These are phyloP conservation scores for Smittium culicis DNA, from an alignment of 371 early-diverging fungal genomes.

Conservation along the genomic window DNA sequence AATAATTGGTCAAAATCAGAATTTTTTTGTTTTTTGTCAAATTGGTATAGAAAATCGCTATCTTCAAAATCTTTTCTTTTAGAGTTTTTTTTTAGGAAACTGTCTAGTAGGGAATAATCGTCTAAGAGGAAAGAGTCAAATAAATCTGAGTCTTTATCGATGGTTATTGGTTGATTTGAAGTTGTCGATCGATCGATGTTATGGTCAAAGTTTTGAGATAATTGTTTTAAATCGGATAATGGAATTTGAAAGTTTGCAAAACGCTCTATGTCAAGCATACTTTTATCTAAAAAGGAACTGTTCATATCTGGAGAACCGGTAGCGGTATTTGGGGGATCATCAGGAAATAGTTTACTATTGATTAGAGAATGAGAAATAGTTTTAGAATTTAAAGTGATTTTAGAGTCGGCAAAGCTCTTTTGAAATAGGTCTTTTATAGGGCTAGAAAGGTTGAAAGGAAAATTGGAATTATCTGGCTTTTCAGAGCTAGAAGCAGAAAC, in stretches of 20 bases:
- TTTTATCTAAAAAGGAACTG: neutral
- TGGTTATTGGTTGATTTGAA: neutral
- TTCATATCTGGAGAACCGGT: neutral
- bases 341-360: neutral
- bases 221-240: neutral
- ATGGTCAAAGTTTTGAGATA: neutral
- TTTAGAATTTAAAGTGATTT: neutral
- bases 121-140: neutral
- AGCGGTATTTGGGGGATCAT: constrained; percentile 7
- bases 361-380: neutral
- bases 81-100: neutral
- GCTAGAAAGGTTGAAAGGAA: too few relatives aligned
- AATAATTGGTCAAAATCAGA: neutral
- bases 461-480: neutral
- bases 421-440: too few relatives aligned
- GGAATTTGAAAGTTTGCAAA: neutral
- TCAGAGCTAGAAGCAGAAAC: neutral
- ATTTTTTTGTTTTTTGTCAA: neutral
- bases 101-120: neutral
- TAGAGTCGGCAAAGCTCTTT: neutral
- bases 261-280: neutral
- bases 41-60: neutral
- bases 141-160: neutral
- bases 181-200: neutral
- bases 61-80: neutral